Conservation (phyloP, 2,329 filamentous ascomycete species). For the Nannizziopsis barbatae region DNA sequence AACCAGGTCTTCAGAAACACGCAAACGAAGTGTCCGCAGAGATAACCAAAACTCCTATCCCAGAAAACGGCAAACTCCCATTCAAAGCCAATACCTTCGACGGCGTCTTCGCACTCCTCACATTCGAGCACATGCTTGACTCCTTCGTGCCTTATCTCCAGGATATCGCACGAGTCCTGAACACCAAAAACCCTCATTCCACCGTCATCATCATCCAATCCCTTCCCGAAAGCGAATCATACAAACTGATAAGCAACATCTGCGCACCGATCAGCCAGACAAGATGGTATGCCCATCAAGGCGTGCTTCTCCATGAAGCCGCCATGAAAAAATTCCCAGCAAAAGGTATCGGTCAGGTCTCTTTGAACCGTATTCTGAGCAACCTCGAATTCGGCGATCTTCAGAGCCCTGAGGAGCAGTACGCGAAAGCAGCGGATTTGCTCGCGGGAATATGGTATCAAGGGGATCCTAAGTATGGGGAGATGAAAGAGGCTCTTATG, state of each 20-base stretch:
- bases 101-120: neutral
- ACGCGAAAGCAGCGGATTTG: neutral
- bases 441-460: slow-evolving; percentile 2
- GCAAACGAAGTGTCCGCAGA: neutral
- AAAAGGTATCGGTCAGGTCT: slow-evolving; percentile 2
- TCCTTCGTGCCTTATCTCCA: neutral
- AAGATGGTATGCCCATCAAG: slow-evolving; percentile 1
- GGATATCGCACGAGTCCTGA: slow-evolving; percentile 6
- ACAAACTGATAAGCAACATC: slow-evolving; percentile 2
- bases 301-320: neutral
- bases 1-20: neutral
- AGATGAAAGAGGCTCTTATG: slow-evolving; percentile 6
- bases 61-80: neutral
- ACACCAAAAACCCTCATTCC: neutral
- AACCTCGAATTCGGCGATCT: slow-evolving; percentile 6
- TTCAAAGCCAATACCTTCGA: slow-evolving; percentile 8
- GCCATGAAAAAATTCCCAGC: neutral
- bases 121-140: neutral
- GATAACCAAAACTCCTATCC: neutral
- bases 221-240: slow-evolving; percentile 7
- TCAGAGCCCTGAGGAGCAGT: neutral
- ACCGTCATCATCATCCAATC: slow-evolving; percentile 8
- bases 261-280: slow-evolving; percentile 6
- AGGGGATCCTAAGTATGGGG: neutral
- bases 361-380: neutral